These are phyloP conservation scores for Penicillium roqueforti DNA, from an alignment of 495 filamentous ascomycete species.

Conservation along the genomic window DNA sequence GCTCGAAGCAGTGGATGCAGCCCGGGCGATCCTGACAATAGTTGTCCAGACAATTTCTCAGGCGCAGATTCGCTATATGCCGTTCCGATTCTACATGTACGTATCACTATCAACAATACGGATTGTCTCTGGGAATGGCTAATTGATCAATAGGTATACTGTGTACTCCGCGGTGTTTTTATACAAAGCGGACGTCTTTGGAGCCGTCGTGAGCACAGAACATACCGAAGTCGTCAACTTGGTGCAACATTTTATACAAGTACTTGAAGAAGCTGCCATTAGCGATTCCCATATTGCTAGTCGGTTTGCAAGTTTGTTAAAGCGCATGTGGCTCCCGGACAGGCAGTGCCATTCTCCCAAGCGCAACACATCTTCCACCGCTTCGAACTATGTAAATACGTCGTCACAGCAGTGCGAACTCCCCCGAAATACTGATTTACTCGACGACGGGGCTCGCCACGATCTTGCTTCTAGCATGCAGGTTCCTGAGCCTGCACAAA, in stretches of 20 bases:
- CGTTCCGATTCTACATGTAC: constrained; percentile 5
- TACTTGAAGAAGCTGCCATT: constrained; percentile 1
- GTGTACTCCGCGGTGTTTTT: constrained; percentile 8
- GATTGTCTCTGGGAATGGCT: too few relatives aligned
- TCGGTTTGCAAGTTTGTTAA: constrained; percentile 2
- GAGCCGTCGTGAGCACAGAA: background rate
- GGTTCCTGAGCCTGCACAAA: background rate
- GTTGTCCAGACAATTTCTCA: background rate
- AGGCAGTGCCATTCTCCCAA: background rate
- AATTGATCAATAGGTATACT: background rate
- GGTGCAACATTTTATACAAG: background rate
- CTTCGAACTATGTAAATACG: background rate
- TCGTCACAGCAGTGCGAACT: background rate
- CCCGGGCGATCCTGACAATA: background rate
- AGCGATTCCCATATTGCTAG: constrained; percentile 2
- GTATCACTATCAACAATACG: background rate
- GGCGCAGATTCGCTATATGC: constrained; percentile 7
- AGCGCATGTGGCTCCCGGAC: background rate
- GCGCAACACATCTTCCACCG: background rate
- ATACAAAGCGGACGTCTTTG: constrained; percentile 6
- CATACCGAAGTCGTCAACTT: constrained; percentile 1
- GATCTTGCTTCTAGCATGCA: background rate
- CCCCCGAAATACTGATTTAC: background rate
- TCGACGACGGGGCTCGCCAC: too few relatives aligned
- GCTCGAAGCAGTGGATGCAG: background rate